phyloP scores from a whole-genome alignment of 345 rosid species.

The Trapa bicornis region DNA sequence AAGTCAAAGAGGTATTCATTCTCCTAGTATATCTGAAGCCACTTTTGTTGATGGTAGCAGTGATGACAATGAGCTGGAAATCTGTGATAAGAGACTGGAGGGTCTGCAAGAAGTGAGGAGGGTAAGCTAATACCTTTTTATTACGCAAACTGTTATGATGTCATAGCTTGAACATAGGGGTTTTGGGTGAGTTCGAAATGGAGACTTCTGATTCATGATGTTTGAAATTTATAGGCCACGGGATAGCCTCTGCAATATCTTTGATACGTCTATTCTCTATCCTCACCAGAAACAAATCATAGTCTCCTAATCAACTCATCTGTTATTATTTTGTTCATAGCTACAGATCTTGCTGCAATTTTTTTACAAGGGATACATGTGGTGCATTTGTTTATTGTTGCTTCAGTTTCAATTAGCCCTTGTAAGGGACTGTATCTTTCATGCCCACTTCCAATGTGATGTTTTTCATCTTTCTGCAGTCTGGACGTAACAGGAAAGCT shows the following conservation, averaged over 20 bases:
- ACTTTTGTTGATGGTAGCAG: constrained; percentile 28
- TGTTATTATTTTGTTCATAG: neutral
- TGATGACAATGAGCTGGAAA: constrained; percentile 19
- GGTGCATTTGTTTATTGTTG: neutral
- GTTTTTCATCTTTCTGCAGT: constrained; percentile 27
- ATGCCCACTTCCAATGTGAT: neutral
- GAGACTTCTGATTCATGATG: neutral
- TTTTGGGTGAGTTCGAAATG: too few species aligned
- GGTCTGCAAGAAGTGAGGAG: constrained; percentile 34
- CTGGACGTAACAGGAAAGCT: constrained; percentile 48
- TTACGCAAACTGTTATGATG: too few species aligned
- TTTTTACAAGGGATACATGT: neutral
- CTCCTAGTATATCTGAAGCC: constrained; percentile 30
- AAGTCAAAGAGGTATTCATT: constrained; percentile 14
- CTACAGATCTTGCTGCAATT: neutral
- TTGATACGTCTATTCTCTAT: neutral
- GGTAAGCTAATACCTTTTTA: constrained; percentile 29
- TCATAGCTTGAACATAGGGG: too few species aligned
- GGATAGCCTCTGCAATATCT: neutral
- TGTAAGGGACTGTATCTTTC: neutral
- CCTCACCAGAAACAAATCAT: neutral
- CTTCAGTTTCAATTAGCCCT: neutral
- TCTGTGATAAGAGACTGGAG: constrained; percentile 15
- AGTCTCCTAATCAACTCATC: neutral
- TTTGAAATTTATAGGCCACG: neutral